Conservation (phyloP, 2,329 filamentous ascomycete genomes). For the Aspergillus uvarum region DNA sequence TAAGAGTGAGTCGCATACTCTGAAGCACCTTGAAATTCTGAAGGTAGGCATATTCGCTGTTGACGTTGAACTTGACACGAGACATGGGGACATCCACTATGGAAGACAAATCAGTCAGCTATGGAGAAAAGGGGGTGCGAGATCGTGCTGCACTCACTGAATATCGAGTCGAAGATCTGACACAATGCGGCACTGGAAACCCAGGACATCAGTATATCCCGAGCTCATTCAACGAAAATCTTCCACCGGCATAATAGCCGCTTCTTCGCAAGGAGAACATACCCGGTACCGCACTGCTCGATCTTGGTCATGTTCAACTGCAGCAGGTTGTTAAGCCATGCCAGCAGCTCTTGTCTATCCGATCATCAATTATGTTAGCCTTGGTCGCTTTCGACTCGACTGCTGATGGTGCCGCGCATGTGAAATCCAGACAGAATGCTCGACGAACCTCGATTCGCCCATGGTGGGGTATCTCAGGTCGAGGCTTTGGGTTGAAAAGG, state of each 20-base stretch:
- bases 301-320: conserved; percentile 98
- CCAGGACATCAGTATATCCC: conserved; percentile 12
- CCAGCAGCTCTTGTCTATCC: conserved; percentile 85
- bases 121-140: not conserved
- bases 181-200: conserved; percentile 78
- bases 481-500: not conserved
- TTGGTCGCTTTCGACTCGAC: not conserved
- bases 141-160: conserved; percentile 55
- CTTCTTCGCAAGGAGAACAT: conserved; percentile 35
- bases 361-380: conserved; percentile 3
- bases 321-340: conserved; percentile 96
- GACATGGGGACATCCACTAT: conserved; percentile 86
- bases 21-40: conserved; percentile 98
- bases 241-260: not conserved
- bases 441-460: conserved; percentile 63
- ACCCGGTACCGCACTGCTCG: conserved; percentile 99
- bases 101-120: conserved; percentile 10
- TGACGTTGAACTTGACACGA: conserved; percentile 97
- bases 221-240: not conserved
- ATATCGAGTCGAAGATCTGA: conserved; percentile 98
- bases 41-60: conserved; percentile 93
- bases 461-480: conserved; percentile 47
- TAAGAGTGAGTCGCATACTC: conserved; percentile 59
- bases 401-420: not conserved
- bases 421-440: conserved; percentile 4